A percentile compares a stretch with the other conserved stretches of the same genome.
Conservation (phyloP, 768 basidiomycete genomes). For the Collybiopsis confluens region DNA sequence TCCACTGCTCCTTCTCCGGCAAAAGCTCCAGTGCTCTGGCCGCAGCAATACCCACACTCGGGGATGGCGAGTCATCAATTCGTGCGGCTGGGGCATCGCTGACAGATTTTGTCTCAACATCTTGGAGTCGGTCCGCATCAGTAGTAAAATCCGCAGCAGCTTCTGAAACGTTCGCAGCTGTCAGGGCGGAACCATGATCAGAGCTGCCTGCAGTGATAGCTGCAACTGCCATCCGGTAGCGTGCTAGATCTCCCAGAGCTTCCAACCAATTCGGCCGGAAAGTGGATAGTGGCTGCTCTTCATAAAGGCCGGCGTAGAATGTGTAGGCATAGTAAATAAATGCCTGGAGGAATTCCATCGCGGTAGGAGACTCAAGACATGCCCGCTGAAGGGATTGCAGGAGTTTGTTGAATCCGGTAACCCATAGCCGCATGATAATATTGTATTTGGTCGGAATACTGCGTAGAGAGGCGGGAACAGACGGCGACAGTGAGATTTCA, state of each 20-base stretch:
- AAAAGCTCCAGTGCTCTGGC: conserved; percentile 76
- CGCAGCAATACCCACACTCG: conserved; percentile 83
- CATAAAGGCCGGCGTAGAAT: conserved; percentile 86
- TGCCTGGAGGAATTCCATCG: conserved; percentile 89
- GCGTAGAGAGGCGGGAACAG: conserved; percentile 83
- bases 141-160: conserved; percentile 27
- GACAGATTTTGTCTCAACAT: conserved; percentile 32
- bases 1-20: conserved; percentile 90
- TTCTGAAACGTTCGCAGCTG: conserved; percentile 51
- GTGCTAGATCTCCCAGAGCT: conserved; percentile 91
- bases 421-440: conserved; percentile 92
- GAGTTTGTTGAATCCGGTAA: conserved; percentile 82
- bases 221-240: conserved; percentile 96
- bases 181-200: conserved; percentile 41
- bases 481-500: conserved; percentile 78
- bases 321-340: conserved; percentile 95
- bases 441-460: conserved; percentile 93
- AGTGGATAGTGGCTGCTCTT: conserved; percentile 63
- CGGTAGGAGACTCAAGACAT: conserved; percentile 62
- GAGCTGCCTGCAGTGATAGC: conserved; percentile 62
- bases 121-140: conserved; percentile 14
- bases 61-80: conserved; percentile 62
- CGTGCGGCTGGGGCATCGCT: conserved; percentile 48
- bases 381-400: conserved; percentile 88
- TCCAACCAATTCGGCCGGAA: conserved; percentile 92